Conservation (phyloP, 495 filamentous ascomycete genomes). For the Polyplosphaeria fusca region DNA sequence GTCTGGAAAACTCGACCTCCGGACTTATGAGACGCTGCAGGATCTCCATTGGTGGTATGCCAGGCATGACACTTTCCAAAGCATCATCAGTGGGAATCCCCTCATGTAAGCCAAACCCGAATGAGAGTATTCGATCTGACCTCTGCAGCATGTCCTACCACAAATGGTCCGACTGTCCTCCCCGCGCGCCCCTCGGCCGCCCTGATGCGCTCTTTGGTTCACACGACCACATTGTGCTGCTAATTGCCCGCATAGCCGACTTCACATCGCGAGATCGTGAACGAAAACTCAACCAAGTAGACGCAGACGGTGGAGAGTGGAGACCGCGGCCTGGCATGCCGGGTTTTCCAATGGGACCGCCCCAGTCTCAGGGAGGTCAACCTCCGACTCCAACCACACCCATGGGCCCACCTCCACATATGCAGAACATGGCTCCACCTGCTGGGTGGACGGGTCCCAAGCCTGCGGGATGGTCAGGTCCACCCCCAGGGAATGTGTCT, state of each 20-base stretch:
- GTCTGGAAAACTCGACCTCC: slow-evolving; percentile 34
- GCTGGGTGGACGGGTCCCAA: slow-evolving; percentile 11
- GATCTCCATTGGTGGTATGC: slow-evolving; percentile 97
- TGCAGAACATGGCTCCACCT: slow-evolving; percentile 21
- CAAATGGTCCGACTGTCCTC: slow-evolving; percentile 79
- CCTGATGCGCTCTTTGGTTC: slow-evolving; percentile 81
- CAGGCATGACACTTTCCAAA: slow-evolving; percentile 90
- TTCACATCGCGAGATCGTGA: slow-evolving; percentile 76
- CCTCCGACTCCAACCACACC: slow-evolving; percentile 28
- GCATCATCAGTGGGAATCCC: slow-evolving; percentile 78
- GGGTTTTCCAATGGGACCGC: slow-evolving; percentile 28
- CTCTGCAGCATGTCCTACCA: slow-evolving; percentile 67
- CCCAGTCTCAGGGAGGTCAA: slow-evolving; percentile 29
- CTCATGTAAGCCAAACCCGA: slow-evolving; percentile 65
- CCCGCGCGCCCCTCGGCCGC: slow-evolving; percentile 73
- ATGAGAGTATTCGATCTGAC: not conserved
- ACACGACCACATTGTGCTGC: slow-evolving; percentile 77
- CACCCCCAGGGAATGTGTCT: not conserved
- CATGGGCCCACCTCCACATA: slow-evolving; percentile 26
- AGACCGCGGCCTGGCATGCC: slow-evolving; percentile 52
- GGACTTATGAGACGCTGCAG: slow-evolving; percentile 68
- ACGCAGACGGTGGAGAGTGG: slow-evolving; percentile 56
- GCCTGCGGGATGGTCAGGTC: slow-evolving; percentile 15
- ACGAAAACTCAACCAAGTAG: slow-evolving; percentile 65
- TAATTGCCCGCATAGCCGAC: slow-evolving; percentile 76